These are phyloP conservation scores for Neofusicoccum cordaticola DNA, from an alignment of 2,329 filamentous ascomycete genomes.

Conservation along the genomic window DNA sequence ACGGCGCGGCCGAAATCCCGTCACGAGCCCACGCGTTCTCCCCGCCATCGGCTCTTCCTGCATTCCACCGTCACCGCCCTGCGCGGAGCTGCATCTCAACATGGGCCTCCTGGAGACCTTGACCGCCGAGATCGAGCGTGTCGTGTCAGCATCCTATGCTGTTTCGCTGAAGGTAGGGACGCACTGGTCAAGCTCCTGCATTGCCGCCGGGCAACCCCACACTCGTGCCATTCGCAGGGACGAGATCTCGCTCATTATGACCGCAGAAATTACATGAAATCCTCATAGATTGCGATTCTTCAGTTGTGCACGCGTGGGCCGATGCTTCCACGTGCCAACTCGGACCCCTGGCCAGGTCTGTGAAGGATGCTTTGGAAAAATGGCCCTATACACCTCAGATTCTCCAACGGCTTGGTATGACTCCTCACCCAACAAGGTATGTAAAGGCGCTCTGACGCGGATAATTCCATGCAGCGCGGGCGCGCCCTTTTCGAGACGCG, in stretches of 20 bases:
- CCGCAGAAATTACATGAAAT: conserved; percentile 37
- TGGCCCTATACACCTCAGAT: conserved; percentile 52
- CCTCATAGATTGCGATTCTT: conserved; percentile 30
- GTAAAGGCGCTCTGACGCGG: neutral
- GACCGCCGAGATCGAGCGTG: conserved; percentile 44
- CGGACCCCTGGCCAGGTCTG: conserved; percentile 28
- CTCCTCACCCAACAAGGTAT: no score
- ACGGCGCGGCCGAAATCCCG: neutral
- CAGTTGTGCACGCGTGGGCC: conserved; percentile 46
- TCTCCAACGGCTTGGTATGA: conserved; percentile 48
- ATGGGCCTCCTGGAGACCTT: conserved; percentile 24
- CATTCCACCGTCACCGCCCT: neutral
- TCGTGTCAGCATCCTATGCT: conserved; percentile 50
- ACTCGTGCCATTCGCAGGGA: neutral
- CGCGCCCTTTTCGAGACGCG: conserved; percentile 26
- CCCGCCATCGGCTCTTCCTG: neutral
- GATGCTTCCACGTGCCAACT: conserved; percentile 45
- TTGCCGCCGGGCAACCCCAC: neutral
- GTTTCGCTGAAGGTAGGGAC: conserved; percentile 47
- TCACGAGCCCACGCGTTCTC: neutral
- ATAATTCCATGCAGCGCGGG: neutral
- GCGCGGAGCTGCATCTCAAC: neutral
- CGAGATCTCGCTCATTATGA: neutral
- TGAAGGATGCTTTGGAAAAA: conserved; percentile 51
- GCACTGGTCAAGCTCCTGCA: conserved; percentile 20